Evolutionary conservation across 2,329 filamentous ascomycete genomes (phyloP), one percentile per base, ranked within the genome.

Genomic region (Emmonsia crescens): DNA sequence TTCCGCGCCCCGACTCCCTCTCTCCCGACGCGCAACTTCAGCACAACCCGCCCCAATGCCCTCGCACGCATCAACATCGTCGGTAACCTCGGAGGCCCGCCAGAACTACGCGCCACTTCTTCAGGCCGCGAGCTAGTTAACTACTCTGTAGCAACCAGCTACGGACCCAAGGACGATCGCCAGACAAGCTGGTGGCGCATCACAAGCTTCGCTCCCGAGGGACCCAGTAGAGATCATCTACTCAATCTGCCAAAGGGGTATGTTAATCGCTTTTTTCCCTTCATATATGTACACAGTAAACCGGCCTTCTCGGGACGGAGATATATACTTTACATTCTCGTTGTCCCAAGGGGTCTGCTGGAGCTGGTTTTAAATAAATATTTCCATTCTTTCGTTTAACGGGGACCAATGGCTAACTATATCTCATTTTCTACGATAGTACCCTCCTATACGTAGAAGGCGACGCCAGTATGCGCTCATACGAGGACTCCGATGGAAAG

Each of bases 161-260:
- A 74, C 63, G 91, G 91, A 16, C 77, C 80, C 64, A 79, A 77
- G 66, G 88, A 93, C 19, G 88, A 89, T 76, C 81, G 85, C 71
- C 82, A 85, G 72, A 89, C 88, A 36, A 94, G 87, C 80, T 97
- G 89, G 89, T 97, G 95, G 82, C 82, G 82, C 62, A 80, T 97
- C 61, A 80, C 85, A 40, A 85, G 82, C 77, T 97, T 97, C 73
- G 68, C 78, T 59, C 78, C 79, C 16, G 85, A 89, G 66, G 89
- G 74, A n/a, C 76, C 82, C 57, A 80, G 83, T 73, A 86, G 87
- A 71, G 89, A 96, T 65, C 87, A 83, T 71, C 73, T 96, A 68
- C 77, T 89, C 71, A 79, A 77, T 70, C 76, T 96, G 75, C 85
- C 85, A 60, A 97, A 96, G 81, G 93, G 93, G 89, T 96, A 78